phyloP scores from a whole-genome alignment of 345 rosid species.

The Nephelium lappaceum region DNA sequence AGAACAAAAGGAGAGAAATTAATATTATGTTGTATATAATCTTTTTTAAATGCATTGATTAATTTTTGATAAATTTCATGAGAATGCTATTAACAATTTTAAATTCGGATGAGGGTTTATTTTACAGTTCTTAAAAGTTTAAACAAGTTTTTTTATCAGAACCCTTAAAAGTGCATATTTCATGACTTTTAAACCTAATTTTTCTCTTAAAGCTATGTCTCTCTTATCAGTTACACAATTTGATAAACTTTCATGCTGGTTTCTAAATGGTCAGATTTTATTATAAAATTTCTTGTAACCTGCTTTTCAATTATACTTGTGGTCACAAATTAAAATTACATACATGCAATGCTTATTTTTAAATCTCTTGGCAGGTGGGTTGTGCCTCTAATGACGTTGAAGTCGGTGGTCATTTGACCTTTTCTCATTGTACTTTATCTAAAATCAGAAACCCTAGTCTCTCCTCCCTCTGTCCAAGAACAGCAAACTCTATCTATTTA shows the following conservation, averaged over 20 bases:
- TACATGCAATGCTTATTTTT: conserved; percentile 1
- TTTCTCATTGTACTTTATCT: conserved; percentile 4
- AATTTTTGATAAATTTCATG: neutral
- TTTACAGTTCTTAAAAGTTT: too few species aligned
- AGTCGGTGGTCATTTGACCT: conserved; percentile 29
- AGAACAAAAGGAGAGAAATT: neutral
- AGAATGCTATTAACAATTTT: too few species aligned
- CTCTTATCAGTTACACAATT: neutral
- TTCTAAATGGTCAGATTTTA: neutral
- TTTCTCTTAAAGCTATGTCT: too few species aligned
- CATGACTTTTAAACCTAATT: too few species aligned
- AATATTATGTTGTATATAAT: too few species aligned
- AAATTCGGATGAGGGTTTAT: too few species aligned
- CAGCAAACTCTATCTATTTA: neutral
- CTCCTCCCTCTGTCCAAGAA: neutral
- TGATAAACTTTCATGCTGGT: neutral
- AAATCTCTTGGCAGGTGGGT: conserved; percentile 27
- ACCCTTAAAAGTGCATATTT: too few species aligned
- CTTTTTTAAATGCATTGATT: neutral
- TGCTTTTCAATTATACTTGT: neutral
- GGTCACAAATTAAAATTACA: neutral
- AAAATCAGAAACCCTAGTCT: neutral
- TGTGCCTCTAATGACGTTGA: conserved; percentile 30
- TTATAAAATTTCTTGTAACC: neutral
- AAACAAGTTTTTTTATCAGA: too few species aligned